phyloP scores from a whole-genome alignment of 2,329 filamentous ascomycete genomes.

The Xylariales sp. region DNA sequence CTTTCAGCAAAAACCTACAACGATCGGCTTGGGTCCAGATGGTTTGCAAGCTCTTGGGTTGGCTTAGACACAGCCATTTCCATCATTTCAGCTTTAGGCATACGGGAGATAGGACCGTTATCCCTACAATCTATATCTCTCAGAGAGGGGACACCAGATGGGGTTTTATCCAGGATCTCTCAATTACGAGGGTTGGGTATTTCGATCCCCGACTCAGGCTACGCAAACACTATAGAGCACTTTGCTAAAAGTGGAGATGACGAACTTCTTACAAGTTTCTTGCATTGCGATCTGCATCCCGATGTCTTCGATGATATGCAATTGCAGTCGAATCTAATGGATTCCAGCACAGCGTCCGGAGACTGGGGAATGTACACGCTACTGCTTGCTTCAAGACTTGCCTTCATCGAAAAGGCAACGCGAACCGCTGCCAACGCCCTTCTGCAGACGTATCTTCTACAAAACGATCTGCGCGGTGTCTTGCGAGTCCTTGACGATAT shows the following conservation, averaged over 20 bases:
- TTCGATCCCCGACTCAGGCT: slow-evolving; percentile 56
- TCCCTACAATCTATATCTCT: slow-evolving; percentile 74
- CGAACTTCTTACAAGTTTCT: slow-evolving; percentile 38
- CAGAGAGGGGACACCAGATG: slow-evolving; percentile 52
- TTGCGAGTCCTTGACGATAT: slow-evolving; percentile 34
- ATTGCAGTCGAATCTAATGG: slow-evolving; percentile 35
- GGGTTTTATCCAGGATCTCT: slow-evolving; percentile 54
- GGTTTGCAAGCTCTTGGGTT: slow-evolving; percentile 71
- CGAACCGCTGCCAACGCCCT: slow-evolving; percentile 29
- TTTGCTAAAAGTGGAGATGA: slow-evolving; percentile 57
- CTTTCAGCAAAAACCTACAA: slow-evolving; percentile 47
- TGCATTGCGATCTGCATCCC: slow-evolving; percentile 49
- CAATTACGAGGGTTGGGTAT: slow-evolving; percentile 61
- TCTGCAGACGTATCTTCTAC: slow-evolving; percentile 24
- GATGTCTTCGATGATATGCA: slow-evolving; percentile 48
- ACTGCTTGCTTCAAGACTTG: slow-evolving; percentile 39
- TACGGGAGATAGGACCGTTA: slow-evolving; percentile 67
- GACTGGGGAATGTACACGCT: slow-evolving; percentile 39
- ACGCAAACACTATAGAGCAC: slow-evolving; percentile 59
- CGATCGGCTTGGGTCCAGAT: slow-evolving; percentile 69
- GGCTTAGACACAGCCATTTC: slow-evolving; percentile 65
- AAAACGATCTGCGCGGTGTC: slow-evolving; percentile 20
- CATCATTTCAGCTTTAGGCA: slow-evolving; percentile 64
- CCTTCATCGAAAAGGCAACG: slow-evolving; percentile 24
- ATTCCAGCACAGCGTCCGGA: slow-evolving; percentile 27